These are phyloP conservation scores for Pontederia crassipes DNA, from an alignment of 176 grass and related monocot genomes.

Conservation along the genomic window DNA sequence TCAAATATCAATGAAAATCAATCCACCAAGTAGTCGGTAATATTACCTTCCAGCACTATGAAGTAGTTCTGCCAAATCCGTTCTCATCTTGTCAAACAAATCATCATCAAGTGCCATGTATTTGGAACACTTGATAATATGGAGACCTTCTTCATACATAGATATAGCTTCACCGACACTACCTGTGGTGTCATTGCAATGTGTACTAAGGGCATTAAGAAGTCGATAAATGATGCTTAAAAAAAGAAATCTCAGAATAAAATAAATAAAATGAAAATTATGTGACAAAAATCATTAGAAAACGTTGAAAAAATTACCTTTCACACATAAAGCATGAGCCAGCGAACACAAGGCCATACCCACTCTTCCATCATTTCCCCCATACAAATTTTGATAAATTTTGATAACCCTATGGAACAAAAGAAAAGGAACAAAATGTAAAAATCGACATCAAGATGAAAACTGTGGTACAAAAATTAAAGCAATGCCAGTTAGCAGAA, in stretches of 20 bases:
- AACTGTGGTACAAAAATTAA: not conserved
- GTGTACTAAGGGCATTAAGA: not conserved
- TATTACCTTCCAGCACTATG: constrained; percentile 30
- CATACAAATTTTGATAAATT: constrained; percentile 32
- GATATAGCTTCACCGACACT: constrained; percentile 23
- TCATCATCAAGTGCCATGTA: constrained; percentile 31
- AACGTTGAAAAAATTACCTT: constrained; percentile 10
- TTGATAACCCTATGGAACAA: constrained; percentile 24
- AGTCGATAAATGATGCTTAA: not conserved
- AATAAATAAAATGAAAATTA: not conserved
- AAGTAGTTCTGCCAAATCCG: constrained; percentile 38
- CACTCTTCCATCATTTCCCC: constrained; percentile 25
- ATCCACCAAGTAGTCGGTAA: no score
- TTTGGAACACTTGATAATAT: constrained; percentile 27
- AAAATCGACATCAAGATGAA: not conserved
- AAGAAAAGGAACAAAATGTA: not conserved
- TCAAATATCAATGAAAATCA: no score
- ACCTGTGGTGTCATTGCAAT: constrained; percentile 14
- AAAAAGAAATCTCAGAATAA: not conserved
- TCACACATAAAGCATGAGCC: constrained; percentile 30
- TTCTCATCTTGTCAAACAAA: constrained; percentile 27
- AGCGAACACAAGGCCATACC: constrained; percentile 31
- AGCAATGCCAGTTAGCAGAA: not conserved
- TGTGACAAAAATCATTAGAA: not conserved
- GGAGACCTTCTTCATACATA: constrained; percentile 32